phyloP scores from a whole-genome alignment of 495 filamentous ascomycete species.

The Neurospora tetrasperma region DNA sequence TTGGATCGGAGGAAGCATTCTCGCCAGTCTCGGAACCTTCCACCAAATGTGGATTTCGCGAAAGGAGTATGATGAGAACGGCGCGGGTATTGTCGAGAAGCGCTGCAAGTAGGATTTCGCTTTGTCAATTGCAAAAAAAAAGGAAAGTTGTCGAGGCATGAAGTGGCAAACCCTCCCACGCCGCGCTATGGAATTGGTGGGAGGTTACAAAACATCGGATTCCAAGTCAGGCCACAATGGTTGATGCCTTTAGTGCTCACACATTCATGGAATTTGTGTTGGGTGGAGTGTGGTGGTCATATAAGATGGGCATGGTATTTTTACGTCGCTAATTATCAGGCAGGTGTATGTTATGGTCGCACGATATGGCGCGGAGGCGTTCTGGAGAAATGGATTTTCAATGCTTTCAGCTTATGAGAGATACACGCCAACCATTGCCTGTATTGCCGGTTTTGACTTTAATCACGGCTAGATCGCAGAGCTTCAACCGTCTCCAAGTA shows the following conservation, averaged over 20 bases:
- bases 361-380: background rate
- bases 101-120: constrained; percentile 50
- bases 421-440: background rate
- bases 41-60: constrained; percentile 97
- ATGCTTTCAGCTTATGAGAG: background rate
- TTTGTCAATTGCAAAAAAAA: background rate
- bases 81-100: constrained; percentile 62
- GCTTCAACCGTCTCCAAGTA: background rate
- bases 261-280: background rate
- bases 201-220: background rate
- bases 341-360: background rate
- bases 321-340: background rate
- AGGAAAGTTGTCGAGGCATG: background rate
- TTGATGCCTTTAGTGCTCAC: background rate
- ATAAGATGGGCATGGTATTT: background rate
- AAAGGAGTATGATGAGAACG: constrained; percentile 76
- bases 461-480: background rate
- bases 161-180: background rate
- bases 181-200: background rate
- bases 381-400: background rate
- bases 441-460: background rate
- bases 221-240: background rate
- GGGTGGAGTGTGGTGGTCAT: background rate
- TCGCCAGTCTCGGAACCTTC: constrained; percentile 95
- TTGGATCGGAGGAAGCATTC: constrained; percentile 95